Evolutionary conservation across 192 early-diverging fungal species (phyloP).

Genomic region (Gryganskiella cystojenkinii): DNA sequence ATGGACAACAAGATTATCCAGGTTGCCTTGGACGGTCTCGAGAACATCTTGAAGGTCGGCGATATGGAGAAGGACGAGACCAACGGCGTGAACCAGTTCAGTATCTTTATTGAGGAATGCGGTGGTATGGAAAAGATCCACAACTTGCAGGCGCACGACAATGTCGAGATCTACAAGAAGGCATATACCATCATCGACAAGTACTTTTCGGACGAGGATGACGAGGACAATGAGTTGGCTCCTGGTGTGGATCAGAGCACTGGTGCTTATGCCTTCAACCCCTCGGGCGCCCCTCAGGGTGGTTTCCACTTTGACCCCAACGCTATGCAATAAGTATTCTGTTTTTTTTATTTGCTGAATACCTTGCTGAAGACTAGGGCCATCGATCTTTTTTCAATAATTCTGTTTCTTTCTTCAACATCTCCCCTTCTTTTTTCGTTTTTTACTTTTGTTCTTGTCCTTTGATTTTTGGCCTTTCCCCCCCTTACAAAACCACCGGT

Average conservation of each 20-base stretch:
- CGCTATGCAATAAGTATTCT: slow-evolving; percentile 28
- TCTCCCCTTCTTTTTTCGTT: neutral
- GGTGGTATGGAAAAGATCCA: slow-evolving; percentile 97
- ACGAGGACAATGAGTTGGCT: slow-evolving; percentile 76
- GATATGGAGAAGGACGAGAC: slow-evolving; percentile 79
- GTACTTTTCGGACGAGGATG: slow-evolving; percentile 93
- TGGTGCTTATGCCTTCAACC: slow-evolving; percentile 84
- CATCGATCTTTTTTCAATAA: slow-evolving; percentile 1
- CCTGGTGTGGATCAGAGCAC: slow-evolving; percentile 80
- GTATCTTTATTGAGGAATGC: slow-evolving; percentile 91
- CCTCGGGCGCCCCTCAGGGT: slow-evolving; percentile 75
- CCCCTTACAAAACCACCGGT: neutral
- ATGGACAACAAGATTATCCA: slow-evolving; percentile 97
- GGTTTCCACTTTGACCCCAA: slow-evolving; percentile 82
- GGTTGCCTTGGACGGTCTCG: slow-evolving; percentile 96
- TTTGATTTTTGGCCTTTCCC: no score
- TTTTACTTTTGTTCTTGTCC: neutral
- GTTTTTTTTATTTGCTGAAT: neutral
- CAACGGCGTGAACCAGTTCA: slow-evolving; percentile 84
- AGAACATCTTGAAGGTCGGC: slow-evolving; percentile 98
- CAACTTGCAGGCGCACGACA: slow-evolving; percentile 94
- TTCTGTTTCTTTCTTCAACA: slow-evolving; percentile 1
- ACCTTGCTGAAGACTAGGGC: slow-evolving; percentile 1
- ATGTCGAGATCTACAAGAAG: slow-evolving; percentile 97
- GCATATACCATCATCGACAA: slow-evolving; percentile 95